Base-by-base conservation (phyloP, 371 early-diverging fungal species). In the Rhizopus sp. region DNA sequence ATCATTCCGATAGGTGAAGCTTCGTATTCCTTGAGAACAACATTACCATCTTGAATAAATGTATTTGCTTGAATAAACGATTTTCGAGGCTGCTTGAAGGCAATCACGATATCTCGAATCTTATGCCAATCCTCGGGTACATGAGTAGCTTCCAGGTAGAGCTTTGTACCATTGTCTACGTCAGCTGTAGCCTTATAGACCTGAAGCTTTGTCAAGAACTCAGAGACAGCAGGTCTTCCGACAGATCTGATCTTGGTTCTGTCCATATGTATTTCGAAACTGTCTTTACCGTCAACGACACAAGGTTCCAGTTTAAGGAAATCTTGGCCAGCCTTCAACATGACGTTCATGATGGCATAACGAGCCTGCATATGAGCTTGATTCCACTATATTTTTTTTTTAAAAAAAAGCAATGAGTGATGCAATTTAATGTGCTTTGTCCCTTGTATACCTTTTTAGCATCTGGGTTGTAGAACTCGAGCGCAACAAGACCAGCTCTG, bases 331-430 rank as follows among this genome's bases (percentile, higher is more conserved):
- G 81, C 73, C 15, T 73, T 50, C 49, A 84, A 47, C 71, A 87
- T 72, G 17, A 71, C 70, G 29, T 72, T 71, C 23, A 84, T 60
- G 37, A 87, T 75, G n/a, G 82, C 88, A 66, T 72, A 85, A 16
- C 88, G 83, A 10, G 82, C 88, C 50, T 78, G 83, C 80, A 80
- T 81, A 55, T 87, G 85, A 5, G 85, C 84, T 69, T 85, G 85
- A n/a, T 81, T 82, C 72, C 72, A 74, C 71, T 77, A 63, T 0
- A 15, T 23, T 23, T 23, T 23, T 23, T 23, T 23, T 23, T 23
- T 23, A 23, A 23, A 23, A 23, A 23, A 23, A 23, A 23, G 23
- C 2, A 23, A 23, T 23, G 23, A 23, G 23, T 23, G 23, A 50
- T 29, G 41, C 5, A 49, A 35, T 37, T 31, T 16, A 15, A 50